Evolutionary conservation across 768 basidiomycete genomes (phyloP).

Genomic region (Trametes sanguinea): DNA sequence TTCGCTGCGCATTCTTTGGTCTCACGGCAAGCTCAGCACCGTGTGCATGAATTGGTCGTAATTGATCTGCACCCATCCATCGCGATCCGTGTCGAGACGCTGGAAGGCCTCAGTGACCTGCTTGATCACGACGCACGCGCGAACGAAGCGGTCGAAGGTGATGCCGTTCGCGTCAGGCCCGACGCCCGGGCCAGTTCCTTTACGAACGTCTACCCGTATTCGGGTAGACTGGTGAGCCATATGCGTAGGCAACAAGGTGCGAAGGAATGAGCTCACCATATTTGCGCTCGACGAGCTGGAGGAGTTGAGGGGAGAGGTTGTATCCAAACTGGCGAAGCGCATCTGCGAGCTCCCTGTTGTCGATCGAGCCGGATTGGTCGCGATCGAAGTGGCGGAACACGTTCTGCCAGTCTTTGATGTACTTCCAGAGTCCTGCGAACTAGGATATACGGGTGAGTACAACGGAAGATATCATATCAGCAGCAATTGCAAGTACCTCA

Average conservation of each 20-base stretch:
- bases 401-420: constrained; percentile 88
- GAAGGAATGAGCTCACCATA: constrained; percentile 56
- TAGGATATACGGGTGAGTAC: constrained; percentile 14
- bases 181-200: constrained; percentile 46
- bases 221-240: constrained; percentile 34
- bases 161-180: constrained; percentile 52
- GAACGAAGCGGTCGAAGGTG: constrained; percentile 84
- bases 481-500: constrained; percentile 48
- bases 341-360: constrained; percentile 61
- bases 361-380: constrained; percentile 82
- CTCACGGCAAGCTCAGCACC: constrained; percentile 62
- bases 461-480: not conserved
- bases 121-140: constrained; percentile 82
- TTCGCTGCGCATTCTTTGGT: not conserved
- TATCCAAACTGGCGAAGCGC: constrained; percentile 80
- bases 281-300: constrained; percentile 72
- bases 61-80: constrained; percentile 71
- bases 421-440: constrained; percentile 82
- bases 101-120: constrained; percentile 75
- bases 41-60: constrained; percentile 75
- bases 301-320: constrained; percentile 65
- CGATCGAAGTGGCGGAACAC: constrained; percentile 83
- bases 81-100: constrained; percentile 61
- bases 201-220: constrained; percentile 49
- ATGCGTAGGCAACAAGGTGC: not conserved